A percentile compares a stretch with the other conserved stretches of the same genome.
These are phyloP conservation scores for Jamesozyma gamospora DNA, from an alignment of 805 yeast genomes.

Conservation along the genomic window DNA sequence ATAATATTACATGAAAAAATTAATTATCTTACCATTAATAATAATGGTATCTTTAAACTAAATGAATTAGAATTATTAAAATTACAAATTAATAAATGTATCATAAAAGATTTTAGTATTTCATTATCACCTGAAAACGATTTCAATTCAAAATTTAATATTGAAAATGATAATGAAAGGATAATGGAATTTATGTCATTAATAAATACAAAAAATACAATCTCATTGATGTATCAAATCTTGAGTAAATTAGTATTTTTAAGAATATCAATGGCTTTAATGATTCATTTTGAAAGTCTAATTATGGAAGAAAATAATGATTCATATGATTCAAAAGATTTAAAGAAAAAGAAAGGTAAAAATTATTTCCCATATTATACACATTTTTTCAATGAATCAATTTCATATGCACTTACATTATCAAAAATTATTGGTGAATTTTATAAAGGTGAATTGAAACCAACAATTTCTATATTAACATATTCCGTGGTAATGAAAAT, in stretches of 20 bases:
- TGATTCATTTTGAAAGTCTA: conserved; percentile 21
- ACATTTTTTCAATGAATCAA: conserved; percentile 13
- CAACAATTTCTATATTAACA: conserved; percentile 12
- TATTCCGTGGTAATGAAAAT: conserved; percentile 18
- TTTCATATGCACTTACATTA: conserved; percentile 1
- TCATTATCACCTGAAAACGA: neutral
- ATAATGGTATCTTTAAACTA: conserved; percentile 8
- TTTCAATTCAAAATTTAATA: neutral
- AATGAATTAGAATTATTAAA: conserved; percentile 12
- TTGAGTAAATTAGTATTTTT: conserved; percentile 17
- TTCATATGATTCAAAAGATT: neutral
- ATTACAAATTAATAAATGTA: conserved; percentile 10
- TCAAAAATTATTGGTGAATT: conserved; percentile 12
- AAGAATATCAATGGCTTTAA: conserved; percentile 21
- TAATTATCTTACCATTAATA: conserved; percentile 16
- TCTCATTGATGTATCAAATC: conserved; percentile 17
- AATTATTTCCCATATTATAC: conserved; percentile 12
- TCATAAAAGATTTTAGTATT: conserved; percentile 10
- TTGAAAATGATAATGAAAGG: conserved; percentile 1
- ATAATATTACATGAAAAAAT: conserved; percentile 17
- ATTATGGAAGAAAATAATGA: neutral
- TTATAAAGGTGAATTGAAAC: conserved; percentile 12
- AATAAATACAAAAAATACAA: conserved; percentile 8
- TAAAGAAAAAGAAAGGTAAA: neutral
- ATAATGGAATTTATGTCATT: conserved; percentile 4